Base-by-base conservation (phyloP, 2,329 filamentous ascomycete genomes). In the Cryphonectria radicalis region DNA sequence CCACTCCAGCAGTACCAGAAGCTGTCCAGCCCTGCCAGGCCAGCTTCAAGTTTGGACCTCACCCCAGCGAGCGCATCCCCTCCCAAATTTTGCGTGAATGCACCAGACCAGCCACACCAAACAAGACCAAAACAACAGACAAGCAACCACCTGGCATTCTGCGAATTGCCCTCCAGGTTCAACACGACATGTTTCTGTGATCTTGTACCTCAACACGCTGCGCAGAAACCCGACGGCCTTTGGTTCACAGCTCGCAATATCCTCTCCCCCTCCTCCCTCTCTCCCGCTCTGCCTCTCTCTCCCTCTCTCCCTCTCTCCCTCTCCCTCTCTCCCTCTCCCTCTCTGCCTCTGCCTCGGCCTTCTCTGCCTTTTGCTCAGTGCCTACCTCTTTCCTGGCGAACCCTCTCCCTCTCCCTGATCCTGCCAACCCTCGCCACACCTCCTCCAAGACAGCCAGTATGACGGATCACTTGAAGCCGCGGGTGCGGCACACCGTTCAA, bases 401-500 rank as follows among this genome's bases (percentile, higher is more conserved):
- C 28, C n/a, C 37, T 28, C 28, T 32, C 4, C 32, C 1, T 22
- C 37, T 32, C 40, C 32, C 13, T 13, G 19, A 28, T 32, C 43
- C 40, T 50, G 37, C 28, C 43, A 32, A 37, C 43, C 66, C 17
- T 32, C 46, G 17, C 42, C 17, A 67, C 43, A 32, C 32, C 32
- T 32, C 28, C 14, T 28, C 40, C 28, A 17, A 22, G 6, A 32
- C 28, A 55, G 42, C 40, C 62, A 65, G 35, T 32, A 78, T 78
- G 77, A 70, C 76, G n/a, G 63, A 73, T 22, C 71, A 75, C 43
- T 70, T 75, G 17, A 74, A 72, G 62, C 83, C 83, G 57, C 79
- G 84, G 71, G 80, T 85, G 63, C 83, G 84, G 74, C 83, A 84
- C 72, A 86, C 84, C 35, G 80, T 82, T 70, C 83, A 86, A 77